Evolutionary conservation across 2,329 filamentous ascomycete genomes (phyloP).

Genomic region (Penicillium expansum): DNA sequence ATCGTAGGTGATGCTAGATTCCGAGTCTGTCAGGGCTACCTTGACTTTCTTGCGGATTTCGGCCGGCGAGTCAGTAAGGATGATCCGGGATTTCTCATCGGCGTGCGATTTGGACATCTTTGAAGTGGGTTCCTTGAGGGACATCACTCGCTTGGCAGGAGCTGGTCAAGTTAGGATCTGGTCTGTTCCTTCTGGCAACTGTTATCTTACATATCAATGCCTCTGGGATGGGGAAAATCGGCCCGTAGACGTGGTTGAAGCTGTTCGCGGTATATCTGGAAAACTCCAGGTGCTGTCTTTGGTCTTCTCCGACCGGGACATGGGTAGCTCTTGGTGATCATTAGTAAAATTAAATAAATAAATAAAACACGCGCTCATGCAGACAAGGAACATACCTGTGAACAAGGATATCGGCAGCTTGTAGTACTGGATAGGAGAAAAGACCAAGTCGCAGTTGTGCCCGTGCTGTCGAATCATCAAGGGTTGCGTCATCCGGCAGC

Average conservation of each 20-base stretch:
- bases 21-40: constrained; percentile 72
- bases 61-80: constrained; percentile 69
- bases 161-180: constrained; percentile 46
- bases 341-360: too few species aligned
- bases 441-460: constrained; percentile 77
- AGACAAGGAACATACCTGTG: constrained; percentile 57
- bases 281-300: constrained; percentile 91
- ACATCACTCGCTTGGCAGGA: constrained; percentile 86
- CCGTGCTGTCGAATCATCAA: constrained; percentile 57
- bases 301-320: constrained; percentile 95
- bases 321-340: constrained; percentile 69
- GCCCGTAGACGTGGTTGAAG: constrained; percentile 75
- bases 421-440: constrained; percentile 93
- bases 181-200: neutral
- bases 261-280: constrained; percentile 78
- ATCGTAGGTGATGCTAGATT: constrained; percentile 68
- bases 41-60: constrained; percentile 69
- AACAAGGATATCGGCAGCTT: constrained; percentile 89
- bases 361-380: neutral
- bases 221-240: constrained; percentile 63
- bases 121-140: constrained; percentile 67
- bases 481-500: constrained; percentile 56
- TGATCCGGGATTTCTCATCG: constrained; percentile 70
- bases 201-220: constrained; percentile 65
- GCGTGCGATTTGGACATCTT: constrained; percentile 95